Evolutionary conservation across 2,329 filamentous ascomycete species (phyloP).

Genomic region (Purpureocillium takamizusanense): DNA sequence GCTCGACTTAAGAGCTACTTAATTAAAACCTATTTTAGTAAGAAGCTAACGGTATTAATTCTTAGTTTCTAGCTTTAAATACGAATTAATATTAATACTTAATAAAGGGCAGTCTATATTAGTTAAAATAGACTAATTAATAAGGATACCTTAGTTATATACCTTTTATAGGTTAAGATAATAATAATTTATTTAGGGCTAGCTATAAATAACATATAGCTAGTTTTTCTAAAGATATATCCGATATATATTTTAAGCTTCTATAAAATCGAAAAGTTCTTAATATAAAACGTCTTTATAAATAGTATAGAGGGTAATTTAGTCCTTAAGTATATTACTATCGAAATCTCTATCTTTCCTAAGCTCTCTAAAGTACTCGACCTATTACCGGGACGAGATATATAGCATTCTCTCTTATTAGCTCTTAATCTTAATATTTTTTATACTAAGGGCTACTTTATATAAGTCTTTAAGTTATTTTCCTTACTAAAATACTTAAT

Average conservation of each 20-base stretch:
- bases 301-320: constrained; percentile 3
- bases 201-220: background rate
- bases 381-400: constrained; percentile 1
- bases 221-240: no score
- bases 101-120: no score
- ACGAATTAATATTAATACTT: no score
- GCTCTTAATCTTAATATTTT: constrained; percentile 2
- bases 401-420: constrained; percentile 2
- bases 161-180: constrained; percentile 3
- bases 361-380: constrained; percentile 5
- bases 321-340: constrained; percentile 2
- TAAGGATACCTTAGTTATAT: constrained; percentile 1
- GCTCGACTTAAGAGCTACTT: background rate
- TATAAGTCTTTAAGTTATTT: constrained; percentile 1
- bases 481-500: background rate
- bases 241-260: background rate
- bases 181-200: constrained; percentile 4
- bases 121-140: no score
- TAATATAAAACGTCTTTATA: constrained; percentile 1
- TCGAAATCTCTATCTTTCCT: constrained; percentile 4
- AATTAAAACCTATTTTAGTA: background rate
- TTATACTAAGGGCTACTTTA: constrained; percentile 1
- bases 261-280: constrained; percentile 3
- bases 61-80: no score
- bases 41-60: background rate